Percentiles rank a stretch among this genome's conserved stretches.
phyloP scores from a whole-genome alignment of 345 rosid species.

The Lepidium didymum region DNA sequence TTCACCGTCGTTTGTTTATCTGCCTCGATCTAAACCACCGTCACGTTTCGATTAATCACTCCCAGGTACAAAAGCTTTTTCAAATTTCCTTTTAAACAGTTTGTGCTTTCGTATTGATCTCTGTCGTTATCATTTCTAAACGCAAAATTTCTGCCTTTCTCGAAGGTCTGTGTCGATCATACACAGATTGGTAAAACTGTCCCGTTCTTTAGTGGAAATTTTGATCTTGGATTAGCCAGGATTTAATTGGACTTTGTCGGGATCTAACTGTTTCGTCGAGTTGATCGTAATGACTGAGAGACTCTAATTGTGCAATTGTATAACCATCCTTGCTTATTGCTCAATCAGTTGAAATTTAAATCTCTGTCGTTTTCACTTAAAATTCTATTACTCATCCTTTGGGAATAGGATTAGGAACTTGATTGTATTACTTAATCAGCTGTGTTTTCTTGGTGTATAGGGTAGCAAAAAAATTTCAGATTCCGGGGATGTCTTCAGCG shows the following conservation, averaged over 20 bases:
- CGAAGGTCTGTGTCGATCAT: neutral
- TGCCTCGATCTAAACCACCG: neutral
- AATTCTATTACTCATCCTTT: neutral
- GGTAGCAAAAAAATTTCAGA: neutral
- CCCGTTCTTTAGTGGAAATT: neutral
- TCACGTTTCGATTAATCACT: neutral
- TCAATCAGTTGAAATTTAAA: neutral
- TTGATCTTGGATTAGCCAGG: neutral
- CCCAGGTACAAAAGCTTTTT: neutral
- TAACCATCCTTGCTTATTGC: neutral
- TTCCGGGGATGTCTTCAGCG: constrained; percentile 69
- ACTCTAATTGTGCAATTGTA: neutral
- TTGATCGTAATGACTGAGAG: neutral
- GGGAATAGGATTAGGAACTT: neutral
- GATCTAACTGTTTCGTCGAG: neutral
- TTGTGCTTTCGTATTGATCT: neutral
- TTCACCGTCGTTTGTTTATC: constrained; percentile 21
- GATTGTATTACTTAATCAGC: neutral
- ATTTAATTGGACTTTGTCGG: constrained; percentile 1
- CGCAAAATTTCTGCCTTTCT: neutral
- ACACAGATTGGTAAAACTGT: neutral
- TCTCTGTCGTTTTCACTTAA: neutral
- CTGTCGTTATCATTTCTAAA: neutral
- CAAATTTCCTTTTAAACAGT: neutral
- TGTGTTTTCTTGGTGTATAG: neutral